Conservation (phyloP, 2,329 filamentous ascomycete species). For the Rutstroemia sp. region DNA sequence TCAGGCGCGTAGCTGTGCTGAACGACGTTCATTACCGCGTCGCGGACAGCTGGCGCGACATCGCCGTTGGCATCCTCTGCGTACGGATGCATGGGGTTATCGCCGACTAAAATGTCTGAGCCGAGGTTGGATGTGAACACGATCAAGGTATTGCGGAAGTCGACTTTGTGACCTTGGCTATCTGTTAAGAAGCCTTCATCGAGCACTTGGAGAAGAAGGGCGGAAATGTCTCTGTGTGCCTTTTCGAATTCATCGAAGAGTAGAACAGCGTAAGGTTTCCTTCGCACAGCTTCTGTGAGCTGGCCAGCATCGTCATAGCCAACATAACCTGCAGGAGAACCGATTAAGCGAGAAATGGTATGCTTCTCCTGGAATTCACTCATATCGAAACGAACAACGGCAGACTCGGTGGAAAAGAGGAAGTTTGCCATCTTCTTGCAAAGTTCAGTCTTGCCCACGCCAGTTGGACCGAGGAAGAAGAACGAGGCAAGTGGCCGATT, state of each 20-base stretch:
- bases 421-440: conserved; percentile 94
- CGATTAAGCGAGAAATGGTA: conserved; percentile 87
- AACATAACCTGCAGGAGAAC: conserved; percentile 87
- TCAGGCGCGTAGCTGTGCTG: conserved; percentile 71
- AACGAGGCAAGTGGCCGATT: conserved; percentile 89
- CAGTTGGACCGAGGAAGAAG: conserved; percentile 96
- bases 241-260: conserved; percentile 98
- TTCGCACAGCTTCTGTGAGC: conserved; percentile 86
- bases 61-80: conserved; percentile 56
- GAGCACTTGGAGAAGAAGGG: conserved; percentile 84
- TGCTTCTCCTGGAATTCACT: conserved; percentile 97
- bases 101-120: conserved; percentile 79
- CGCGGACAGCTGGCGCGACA: conserved; percentile 65
- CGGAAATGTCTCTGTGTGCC: conserved; percentile 89
- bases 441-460: conserved; percentile 93
- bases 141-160: conserved; percentile 94
- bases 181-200: conserved; percentile 96
- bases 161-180: conserved; percentile 90
- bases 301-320: conserved; percentile 97
- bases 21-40: conserved; percentile 84
- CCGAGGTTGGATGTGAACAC: conserved; percentile 94
- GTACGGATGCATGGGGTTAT: conserved; percentile 57
- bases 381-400: conserved; percentile 95
- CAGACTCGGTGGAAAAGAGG: conserved; percentile 84
- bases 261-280: conserved; percentile 91